phyloP scores from a whole-genome alignment of 2,329 filamentous ascomycete species.

The Massarina eburnea region DNA sequence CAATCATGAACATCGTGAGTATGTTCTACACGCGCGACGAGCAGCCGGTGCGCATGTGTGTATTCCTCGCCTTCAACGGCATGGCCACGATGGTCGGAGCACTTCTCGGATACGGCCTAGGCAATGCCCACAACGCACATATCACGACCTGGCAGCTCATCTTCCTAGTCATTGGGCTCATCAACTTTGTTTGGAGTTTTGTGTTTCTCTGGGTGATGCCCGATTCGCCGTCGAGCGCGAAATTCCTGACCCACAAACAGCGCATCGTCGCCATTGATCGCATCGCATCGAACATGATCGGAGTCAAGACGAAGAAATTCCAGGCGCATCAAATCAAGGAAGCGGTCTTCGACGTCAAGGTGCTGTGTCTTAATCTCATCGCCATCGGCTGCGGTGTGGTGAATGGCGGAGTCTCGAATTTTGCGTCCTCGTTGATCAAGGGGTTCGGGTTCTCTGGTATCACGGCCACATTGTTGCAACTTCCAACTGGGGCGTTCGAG shows the following conservation, averaged over 20 bases:
- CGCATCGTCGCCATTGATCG: constrained; percentile 45
- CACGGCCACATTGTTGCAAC: constrained; percentile 46
- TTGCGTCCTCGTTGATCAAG: constrained; percentile 50
- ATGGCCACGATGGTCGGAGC: constrained; percentile 43
- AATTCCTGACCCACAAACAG: constrained; percentile 43
- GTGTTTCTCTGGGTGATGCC: constrained; percentile 43
- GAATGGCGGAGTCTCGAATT: constrained; percentile 56
- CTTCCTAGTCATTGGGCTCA: constrained; percentile 40
- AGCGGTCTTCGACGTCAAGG: constrained; percentile 44
- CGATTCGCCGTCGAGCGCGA: constrained; percentile 38
- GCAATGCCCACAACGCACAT: constrained; percentile 26
- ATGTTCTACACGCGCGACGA: constrained; percentile 42
- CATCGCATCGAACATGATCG: constrained; percentile 45
- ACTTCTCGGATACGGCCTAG: constrained; percentile 39
- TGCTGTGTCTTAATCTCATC: constrained; percentile 45
- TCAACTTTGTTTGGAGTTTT: constrained; percentile 41
- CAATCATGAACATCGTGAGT: constrained; percentile 43
- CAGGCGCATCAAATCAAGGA: constrained; percentile 43
- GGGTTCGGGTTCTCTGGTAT: constrained; percentile 48
- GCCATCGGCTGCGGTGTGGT: constrained; percentile 50
- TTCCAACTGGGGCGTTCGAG: constrained; percentile 49
- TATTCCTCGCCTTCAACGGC: constrained; percentile 46
- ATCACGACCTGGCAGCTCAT: constrained; percentile 42
- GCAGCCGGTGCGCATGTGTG: constrained; percentile 49
- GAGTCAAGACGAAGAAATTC: constrained; percentile 46